Base-by-base conservation (phyloP, 163 green algal genomes). In the Scenedesmus sp. region DNA sequence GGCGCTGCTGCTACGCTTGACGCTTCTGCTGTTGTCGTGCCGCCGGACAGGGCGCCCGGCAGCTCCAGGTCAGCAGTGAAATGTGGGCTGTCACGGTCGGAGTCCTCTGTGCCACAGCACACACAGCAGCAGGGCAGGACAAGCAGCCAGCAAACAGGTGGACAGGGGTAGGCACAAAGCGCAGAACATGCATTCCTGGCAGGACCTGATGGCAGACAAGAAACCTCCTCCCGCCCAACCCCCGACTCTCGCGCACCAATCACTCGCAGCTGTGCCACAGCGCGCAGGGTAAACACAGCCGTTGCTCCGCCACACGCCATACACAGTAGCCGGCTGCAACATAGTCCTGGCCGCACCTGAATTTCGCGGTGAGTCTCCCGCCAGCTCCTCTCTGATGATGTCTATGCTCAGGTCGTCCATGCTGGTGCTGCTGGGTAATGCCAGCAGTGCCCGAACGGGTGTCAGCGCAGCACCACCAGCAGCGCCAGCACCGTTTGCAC, bases 341-440 rank as follows among this genome's bases (percentile, higher is more conserved):
- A 30, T n/a, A n/a, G n/a, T n/a, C n/a, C n/a, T n/a, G 7, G 16
- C 2, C 85, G 9, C 72, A 90, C 85, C 85, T 72, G 85, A 90
- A 37, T 85, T 49, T 1, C 85, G 76, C 24, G 85, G 85, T 40
- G 85, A 90, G 35, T 90, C 85, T 10, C 85, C 85, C 43, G 46
- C 85, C 18, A 90, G 70, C 72, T 90, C 85, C 85, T 90, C 85
- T 33, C 68, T 53, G 33, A 90, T 49, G 12, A 90, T 84, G 30
- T 84, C 72, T 24, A 79, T 40, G 78, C 85, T 76, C n/a, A 78
- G 5, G 3, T 90, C 85, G 10, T 90, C 85, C 37, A 89, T 40
- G 53, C 33, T 72, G 43, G 43, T 76, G 61, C 24, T 83, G 84
- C 84, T 89, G 42, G 42, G 37, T 2, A 53, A 83, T 10, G 37